Base-by-base conservation (phyloP, 345 rosid genomes). In the Balakata baccata region DNA sequence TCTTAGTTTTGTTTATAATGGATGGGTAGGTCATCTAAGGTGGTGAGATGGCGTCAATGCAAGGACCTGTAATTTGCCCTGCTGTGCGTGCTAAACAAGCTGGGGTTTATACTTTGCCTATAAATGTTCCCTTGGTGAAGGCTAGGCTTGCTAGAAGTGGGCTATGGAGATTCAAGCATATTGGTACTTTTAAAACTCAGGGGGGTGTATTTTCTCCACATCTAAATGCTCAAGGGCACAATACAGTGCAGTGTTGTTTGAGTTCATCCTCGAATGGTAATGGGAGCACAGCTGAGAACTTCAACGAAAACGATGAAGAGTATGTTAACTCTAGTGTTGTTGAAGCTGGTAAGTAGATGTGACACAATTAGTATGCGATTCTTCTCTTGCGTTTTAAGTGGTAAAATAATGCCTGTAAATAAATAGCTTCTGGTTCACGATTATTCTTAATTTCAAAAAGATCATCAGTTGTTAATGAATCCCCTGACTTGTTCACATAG, bases 211-310 rank as follows among this genome's bases (percentile, higher is more conserved):
- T 74, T 57, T 75, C 79, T 41, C 83, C 80, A 61, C 81, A 64
- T 25, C 66, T 76, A 34, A 75, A 60, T 20, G 43, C 78, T 7
- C 75, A 83, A n/a, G 80, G 77, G 69, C 77, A 76, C 71, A 72
- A 13, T 60, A 56, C 7, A 3, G 82, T 87, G 74, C 87, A 57
- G 75, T 92, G 98, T 78, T 86, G 83, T 79, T 88, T 88, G 80
- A 90, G 97, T 78, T 94, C 98, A 10, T 93, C 95, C n/a, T 89
- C 97, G 0, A 81, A 89, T 70, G 98, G 87, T 45, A 92, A 72
- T 61, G 97, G 95, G 51, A 90, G 92, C 79, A 89, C 70, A 37
- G 97, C 97, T 0, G 97, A 89, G 86, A 90, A 88, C 81, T 94
- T 94, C 83, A 88, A 86, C 46, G 95, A 89, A 53, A 88, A 87